phyloP scores from a whole-genome alignment of 208 protist genomes.

The Wallacemonas rigidus region DNA sequence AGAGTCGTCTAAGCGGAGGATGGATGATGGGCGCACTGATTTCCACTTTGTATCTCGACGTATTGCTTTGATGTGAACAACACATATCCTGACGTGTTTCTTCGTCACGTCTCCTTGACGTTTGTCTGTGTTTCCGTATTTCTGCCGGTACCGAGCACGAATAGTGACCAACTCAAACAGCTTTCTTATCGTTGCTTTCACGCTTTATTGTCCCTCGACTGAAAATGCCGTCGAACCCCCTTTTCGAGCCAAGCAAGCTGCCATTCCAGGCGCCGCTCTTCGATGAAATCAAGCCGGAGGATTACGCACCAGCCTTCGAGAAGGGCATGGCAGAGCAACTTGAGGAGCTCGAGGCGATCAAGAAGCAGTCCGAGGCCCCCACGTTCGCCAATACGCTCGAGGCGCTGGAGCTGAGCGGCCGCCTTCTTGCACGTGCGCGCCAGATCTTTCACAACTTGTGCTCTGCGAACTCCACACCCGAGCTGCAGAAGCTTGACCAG shows the following conservation, averaged over 20 bases:
- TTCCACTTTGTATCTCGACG: too few species aligned
- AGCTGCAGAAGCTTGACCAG: conserved; percentile 26
- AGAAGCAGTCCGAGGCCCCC: conserved; percentile 8
- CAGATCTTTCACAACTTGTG: conserved; percentile 24
- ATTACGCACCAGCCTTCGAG: conserved; percentile 28
- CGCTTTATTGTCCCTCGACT: too few species aligned
- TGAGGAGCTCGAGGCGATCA: conserved; percentile 27
- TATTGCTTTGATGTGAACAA: too few species aligned
- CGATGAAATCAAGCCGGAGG: conserved; percentile 24
- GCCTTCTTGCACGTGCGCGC: conserved; percentile 9
- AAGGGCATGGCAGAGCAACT: conserved; percentile 23
- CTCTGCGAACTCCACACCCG: conserved; percentile 19
- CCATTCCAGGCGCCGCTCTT: conserved; percentile 27
- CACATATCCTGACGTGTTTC: too few species aligned
- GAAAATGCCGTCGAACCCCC: conserved; percentile 17
- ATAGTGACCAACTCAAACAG: too few species aligned
- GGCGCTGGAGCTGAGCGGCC: conserved; percentile 27
- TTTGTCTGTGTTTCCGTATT: not conserved
- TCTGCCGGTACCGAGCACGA: not conserved
- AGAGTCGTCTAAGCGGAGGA: too few species aligned
- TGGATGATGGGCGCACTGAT: too few species aligned
- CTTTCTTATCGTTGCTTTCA: too few species aligned
- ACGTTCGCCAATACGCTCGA: conserved; percentile 31
- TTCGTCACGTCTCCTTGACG: too few species aligned
- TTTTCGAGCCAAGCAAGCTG: conserved; percentile 23